Evolutionary conservation across 1,284 basidiomycete species (phyloP).

Genomic region (Ustilago cynodontis): DNA sequence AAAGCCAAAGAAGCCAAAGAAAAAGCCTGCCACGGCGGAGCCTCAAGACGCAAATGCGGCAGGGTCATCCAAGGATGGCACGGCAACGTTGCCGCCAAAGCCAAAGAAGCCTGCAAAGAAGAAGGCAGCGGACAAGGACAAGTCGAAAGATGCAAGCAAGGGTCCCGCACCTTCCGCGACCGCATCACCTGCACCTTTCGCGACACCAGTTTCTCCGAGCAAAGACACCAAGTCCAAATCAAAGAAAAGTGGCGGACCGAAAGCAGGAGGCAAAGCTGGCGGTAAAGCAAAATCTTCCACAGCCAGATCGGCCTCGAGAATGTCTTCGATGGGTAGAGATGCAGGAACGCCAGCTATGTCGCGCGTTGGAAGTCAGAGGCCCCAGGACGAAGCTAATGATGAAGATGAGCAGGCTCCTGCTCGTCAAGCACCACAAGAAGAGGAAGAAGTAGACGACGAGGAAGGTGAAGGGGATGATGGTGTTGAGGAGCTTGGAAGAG

Average conservation of each 20-base stretch:
- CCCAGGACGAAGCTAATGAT: conserved; percentile 30
- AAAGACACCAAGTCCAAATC: conserved; percentile 24
- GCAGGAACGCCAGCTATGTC: conserved; percentile 31
- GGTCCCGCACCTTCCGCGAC: conserved; percentile 12
- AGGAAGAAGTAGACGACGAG: conserved; percentile 59
- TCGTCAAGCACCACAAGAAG: conserved; percentile 13
- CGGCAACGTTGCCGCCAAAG: conserved; percentile 24
- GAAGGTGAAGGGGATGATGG: conserved; percentile 64
- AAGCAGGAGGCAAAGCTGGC: conserved; percentile 18
- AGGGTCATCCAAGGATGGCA: conserved; percentile 13
- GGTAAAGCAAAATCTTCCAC: conserved; percentile 35
- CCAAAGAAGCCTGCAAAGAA: conserved; percentile 41
- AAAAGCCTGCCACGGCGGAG: conserved; percentile 21
- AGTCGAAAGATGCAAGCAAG: conserved; percentile 9
- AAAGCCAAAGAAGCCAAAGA: conserved; percentile 46
- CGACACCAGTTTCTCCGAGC: conserved; percentile 21
- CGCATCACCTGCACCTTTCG: conserved; percentile 41
- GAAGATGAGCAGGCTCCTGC: conserved; percentile 26
- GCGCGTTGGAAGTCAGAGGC: conserved; percentile 26
- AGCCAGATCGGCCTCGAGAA: conserved; percentile 36
- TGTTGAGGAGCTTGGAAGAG: conserved; percentile 61
- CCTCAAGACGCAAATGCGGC: conserved; percentile 5
- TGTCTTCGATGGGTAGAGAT: conserved; percentile 45
- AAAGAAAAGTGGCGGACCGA: conserved; percentile 26
- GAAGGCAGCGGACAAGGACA: conserved; percentile 24